phyloP scores from a whole-genome alignment of 2,329 filamentous ascomycete genomes.

The Tolypocladium guangdongense region DNA sequence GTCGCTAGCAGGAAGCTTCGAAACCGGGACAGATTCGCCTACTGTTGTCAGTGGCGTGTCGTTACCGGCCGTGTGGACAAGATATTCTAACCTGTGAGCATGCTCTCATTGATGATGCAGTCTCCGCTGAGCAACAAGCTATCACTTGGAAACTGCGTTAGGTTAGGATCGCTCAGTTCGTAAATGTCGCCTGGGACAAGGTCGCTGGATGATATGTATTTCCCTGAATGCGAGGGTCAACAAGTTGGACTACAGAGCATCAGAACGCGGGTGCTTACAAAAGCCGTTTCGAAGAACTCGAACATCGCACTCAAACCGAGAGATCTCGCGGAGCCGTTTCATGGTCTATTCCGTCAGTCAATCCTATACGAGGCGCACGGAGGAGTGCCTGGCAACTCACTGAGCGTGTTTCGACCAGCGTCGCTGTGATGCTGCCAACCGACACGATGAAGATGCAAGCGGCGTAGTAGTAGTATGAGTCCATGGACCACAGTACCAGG shows the following conservation, averaged over 20 bases:
- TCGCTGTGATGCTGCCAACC: slow-evolving; percentile 79
- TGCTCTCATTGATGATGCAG: slow-evolving; percentile 98
- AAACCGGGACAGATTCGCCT: slow-evolving; percentile 93
- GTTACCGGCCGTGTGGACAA: too few species aligned
- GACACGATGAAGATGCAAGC: slow-evolving; percentile 93
- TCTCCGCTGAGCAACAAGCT: slow-evolving; percentile 86
- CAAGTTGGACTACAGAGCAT: not conserved
- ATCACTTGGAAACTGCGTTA: slow-evolving; percentile 84
- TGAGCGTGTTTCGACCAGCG: slow-evolving; percentile 78
- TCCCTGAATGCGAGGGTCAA: slow-evolving; percentile 39
- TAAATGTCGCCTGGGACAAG: slow-evolving; percentile 94
- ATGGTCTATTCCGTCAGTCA: slow-evolving; percentile 52
- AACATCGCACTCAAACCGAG: slow-evolving; percentile 89
- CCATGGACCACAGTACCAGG: slow-evolving; percentile 85
- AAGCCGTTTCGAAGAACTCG: slow-evolving; percentile 90
- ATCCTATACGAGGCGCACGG: not conserved
- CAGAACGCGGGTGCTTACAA: slow-evolving; percentile 43
- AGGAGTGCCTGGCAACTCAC: slow-evolving; percentile 31
- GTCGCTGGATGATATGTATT: slow-evolving; percentile 74
- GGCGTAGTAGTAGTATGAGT: slow-evolving; percentile 97
- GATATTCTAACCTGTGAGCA: slow-evolving; percentile 58
- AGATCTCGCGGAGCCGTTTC: slow-evolving; percentile 81
- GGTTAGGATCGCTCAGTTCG: slow-evolving; percentile 85
- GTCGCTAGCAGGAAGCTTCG: slow-evolving; percentile 76
- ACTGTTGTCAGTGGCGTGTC: slow-evolving; percentile 2